Base-by-base conservation (phyloP, 192 early-diverging fungal species). In the Coemansia sp. region DNA sequence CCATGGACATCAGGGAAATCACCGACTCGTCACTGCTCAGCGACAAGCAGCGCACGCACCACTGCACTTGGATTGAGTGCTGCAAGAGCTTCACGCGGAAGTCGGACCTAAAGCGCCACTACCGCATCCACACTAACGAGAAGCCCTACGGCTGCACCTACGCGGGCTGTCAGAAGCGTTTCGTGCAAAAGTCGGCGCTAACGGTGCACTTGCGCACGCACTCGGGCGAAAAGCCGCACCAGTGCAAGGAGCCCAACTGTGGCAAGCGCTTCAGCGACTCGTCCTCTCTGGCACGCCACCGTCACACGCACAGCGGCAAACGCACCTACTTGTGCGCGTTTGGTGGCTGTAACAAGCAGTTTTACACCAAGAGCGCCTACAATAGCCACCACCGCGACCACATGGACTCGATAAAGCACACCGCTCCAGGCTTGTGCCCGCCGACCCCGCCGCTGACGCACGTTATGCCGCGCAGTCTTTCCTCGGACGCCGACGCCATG, bases 151-250 rank as follows among this genome's bases (percentile, higher is more conserved):
- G 74, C 27, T 93, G 92, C 68, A 59, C 39, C 25, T 85, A 86
- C 61, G 68, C 71, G 32, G 83, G 81, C 50, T 94, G 92, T 70
- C 87, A 84, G 58, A 94, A 94, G 82, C 84, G 88, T 53, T 94
- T 94, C 59, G 92, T 94, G 73, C 92, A 94, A 86, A 82, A 89
- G 52, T 92, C 90, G 8, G 92, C 92, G 58, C 72, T 94, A 63
- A 91, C 87, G 4, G 91, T 94, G 24, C 92, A 94, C 73, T 73
- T 84, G 58, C 87, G 92, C 70, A 91, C 88, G 1, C 91, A 92
- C 75, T 85, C 91, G 14, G 91, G 91, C 27, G 89, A 91, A 71
- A 82, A 88, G 51, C 91, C 91, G 52, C 89, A 90, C 60, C 64
- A 80, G 55, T 92, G 90, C 72, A 84, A 88, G 75, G 76, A 87